Base-by-base conservation (phyloP, 1,284 basidiomycete species). In the Cutaneotrichosporon sp. region DNA sequence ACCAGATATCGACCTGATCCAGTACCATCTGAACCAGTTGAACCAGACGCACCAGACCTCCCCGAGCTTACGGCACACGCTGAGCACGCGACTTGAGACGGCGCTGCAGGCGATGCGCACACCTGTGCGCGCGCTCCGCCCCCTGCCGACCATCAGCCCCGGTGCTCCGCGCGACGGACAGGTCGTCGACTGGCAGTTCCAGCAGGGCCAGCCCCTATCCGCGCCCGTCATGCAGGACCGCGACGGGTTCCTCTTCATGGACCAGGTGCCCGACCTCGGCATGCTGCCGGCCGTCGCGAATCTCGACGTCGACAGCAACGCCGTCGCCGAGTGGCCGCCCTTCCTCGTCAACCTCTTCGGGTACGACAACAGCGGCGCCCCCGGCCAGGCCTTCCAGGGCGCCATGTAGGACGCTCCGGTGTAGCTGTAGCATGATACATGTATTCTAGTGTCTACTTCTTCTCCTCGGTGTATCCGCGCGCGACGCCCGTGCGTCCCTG, bases 401-500 rank as follows among this genome's bases (percentile, higher is more conserved):
- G 25, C 25, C 14, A 31, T 50, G 27, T 50, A 18, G n/a, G 34
- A 13, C 13, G 13, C 34, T n/a, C 6, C 14, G 4, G 25, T 27
- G 47, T 49, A 49, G 25, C 47, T 49, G 25, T 49, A 49, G 11
- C 47, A 27, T 24, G 25, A 18, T 29, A 49, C 47, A 49, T n/a
- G 25, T 29, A 52, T 33, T 52, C n/a, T 52, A 20, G 31, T 22
- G n/a, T 33, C 33, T 53, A 36, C 53, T 45, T 59, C 62, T 71
- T 76, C 68, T 80, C 79, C 63, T 77, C 82, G 16, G 83, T 81
- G 76, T 99, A 98, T 5, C 90, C 91, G 66, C 89, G 85, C 33
- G 95, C 94, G 54, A 97, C 90, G 4, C 95, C 95, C 67, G 85
- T 90, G 60, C 92, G 82, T 1, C 92, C 95, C 77, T 95, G 88